phyloP scores from a whole-genome alignment of 2,329 filamentous ascomycete species.

The Penicillium digitatum region DNA sequence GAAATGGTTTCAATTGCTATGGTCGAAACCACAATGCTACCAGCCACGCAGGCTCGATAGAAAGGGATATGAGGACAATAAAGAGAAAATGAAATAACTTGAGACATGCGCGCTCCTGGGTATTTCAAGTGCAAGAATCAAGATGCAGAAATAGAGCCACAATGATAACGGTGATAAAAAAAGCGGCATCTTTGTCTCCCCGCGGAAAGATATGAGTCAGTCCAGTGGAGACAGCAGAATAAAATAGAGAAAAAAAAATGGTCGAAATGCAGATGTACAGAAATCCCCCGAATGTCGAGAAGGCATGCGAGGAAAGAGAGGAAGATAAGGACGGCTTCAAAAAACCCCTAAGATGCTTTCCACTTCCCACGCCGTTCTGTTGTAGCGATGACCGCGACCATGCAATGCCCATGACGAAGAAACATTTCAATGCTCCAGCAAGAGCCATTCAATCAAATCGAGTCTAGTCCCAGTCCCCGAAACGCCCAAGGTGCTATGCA shows the following conservation, averaged over 20 bases:
- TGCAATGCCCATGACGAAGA: conserved; percentile 29
- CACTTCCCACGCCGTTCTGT: conserved; percentile 28
- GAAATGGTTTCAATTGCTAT: conserved; percentile 9
- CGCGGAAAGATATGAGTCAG: conserved; percentile 5
- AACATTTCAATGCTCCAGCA: conserved; percentile 32
- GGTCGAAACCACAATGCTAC: conserved; percentile 10
- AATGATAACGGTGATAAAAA: background rate
- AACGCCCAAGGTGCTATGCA: conserved; percentile 40
- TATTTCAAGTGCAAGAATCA: conserved; percentile 16
- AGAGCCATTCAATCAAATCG: conserved; percentile 33
- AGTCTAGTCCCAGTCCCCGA: conserved; percentile 35
- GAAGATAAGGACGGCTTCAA: conserved; percentile 28
- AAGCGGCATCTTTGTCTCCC: background rate
- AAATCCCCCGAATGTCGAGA: conserved; percentile 8
- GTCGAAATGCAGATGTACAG: conserved; percentile 12
- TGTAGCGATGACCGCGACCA: conserved; percentile 29
- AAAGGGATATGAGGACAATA: conserved; percentile 11
- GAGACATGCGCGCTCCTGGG: conserved; percentile 21
- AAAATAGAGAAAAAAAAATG: conserved; percentile 17
- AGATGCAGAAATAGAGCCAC: conserved; percentile 10
- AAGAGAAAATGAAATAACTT: conserved; percentile 15
- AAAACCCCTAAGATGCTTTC: conserved; percentile 30
- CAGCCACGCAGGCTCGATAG: conserved; percentile 6
- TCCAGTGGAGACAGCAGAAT: conserved; percentile 15
- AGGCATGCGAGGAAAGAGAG: conserved; percentile 6